These are phyloP conservation scores for Ceratobasidium papillatum DNA, from an alignment of 1,284 basidiomycete genomes.

Conservation along the genomic window DNA sequence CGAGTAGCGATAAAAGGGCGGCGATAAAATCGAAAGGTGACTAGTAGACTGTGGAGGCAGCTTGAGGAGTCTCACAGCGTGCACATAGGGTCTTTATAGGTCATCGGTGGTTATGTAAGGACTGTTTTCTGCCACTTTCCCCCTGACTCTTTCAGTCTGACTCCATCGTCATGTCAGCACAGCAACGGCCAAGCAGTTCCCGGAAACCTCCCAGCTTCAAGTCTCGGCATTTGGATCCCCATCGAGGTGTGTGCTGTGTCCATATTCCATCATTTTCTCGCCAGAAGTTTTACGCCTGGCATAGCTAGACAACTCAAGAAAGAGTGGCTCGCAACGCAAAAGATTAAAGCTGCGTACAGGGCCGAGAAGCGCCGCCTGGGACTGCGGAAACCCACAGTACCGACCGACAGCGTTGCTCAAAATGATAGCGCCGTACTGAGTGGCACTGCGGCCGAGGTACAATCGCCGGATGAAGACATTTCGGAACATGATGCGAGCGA, in stretches of 20 bases:
- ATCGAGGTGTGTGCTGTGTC: slow-evolving; percentile 61
- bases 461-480: slow-evolving; percentile 44
- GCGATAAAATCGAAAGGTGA: slow-evolving; percentile 44
- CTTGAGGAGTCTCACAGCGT: slow-evolving; percentile 29
- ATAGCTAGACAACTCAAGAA: slow-evolving; percentile 76
- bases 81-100: slow-evolving; percentile 35
- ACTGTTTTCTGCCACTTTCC: slow-evolving; percentile 14
- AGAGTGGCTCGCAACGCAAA: slow-evolving; percentile 74
- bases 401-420: slow-evolving; percentile 14
- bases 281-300: slow-evolving; percentile 27
- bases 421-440: neutral
- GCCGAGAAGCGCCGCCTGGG: slow-evolving; percentile 74
- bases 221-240: slow-evolving; percentile 61
- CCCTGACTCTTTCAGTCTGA: slow-evolving; percentile 16
- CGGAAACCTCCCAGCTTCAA: slow-evolving; percentile 64
- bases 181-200: slow-evolving; percentile 51
- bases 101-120: slow-evolving; percentile 4
- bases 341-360: slow-evolving; percentile 80
- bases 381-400: slow-evolving; percentile 23
- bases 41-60: slow-evolving; percentile 49
- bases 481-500: slow-evolving; percentile 42
- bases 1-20: slow-evolving; percentile 47
- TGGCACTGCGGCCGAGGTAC: slow-evolving; percentile 11
- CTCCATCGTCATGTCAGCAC: slow-evolving; percentile 33
- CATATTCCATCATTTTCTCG: slow-evolving; percentile 1